These are phyloP conservation scores for Suhomyces coccinellae DNA, from an alignment of 1,139 yeast species.

Conservation along the genomic window DNA sequence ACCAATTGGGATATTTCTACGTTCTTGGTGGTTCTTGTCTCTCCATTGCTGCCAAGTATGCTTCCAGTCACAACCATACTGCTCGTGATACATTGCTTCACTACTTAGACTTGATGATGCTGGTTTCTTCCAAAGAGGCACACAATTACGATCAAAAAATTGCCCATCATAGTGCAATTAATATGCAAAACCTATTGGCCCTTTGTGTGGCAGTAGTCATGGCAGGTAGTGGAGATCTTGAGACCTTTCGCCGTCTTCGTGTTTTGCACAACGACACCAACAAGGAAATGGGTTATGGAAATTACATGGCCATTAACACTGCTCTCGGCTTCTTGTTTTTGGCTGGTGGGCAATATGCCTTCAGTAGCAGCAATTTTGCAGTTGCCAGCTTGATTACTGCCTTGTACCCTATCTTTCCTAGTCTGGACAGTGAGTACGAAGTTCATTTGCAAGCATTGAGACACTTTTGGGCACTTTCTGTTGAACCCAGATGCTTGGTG, in stretches of 20 bases:
- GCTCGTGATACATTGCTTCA: constrained; percentile 63
- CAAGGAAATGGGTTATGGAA: constrained; percentile 58
- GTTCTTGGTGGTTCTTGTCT: constrained; percentile 75
- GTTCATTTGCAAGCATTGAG: constrained; percentile 82
- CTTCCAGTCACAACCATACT: constrained; percentile 60
- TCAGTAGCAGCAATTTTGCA: constrained; percentile 62
- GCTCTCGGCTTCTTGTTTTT: constrained; percentile 85
- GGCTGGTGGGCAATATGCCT: constrained; percentile 92
- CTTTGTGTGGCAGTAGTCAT: constrained; percentile 70
- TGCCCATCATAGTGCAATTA: constrained; percentile 56
- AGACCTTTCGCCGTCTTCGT: constrained; percentile 70
- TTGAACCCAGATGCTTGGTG: constrained; percentile 77
- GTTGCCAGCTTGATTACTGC: constrained; percentile 75
- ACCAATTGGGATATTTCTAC: constrained; percentile 63
- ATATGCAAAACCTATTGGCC: constrained; percentile 60
- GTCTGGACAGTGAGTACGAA: constrained; percentile 42
- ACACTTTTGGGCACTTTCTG: constrained; percentile 89
- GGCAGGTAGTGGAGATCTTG: constrained; percentile 92
- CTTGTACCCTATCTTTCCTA: constrained; percentile 72
- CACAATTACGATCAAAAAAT: constrained; percentile 60
- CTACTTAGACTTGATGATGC: constrained; percentile 61
- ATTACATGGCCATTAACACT: constrained; percentile 76
- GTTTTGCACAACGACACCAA: constrained; percentile 61
- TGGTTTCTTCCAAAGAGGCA: constrained; percentile 50
- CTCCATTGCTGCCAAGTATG: constrained; percentile 73